A percentile compares a stretch with the other conserved stretches of the same genome.
These are phyloP conservation scores for Aspergillus bridgeri DNA, from an alignment of 495 filamentous ascomycete species.

Conservation along the genomic window DNA sequence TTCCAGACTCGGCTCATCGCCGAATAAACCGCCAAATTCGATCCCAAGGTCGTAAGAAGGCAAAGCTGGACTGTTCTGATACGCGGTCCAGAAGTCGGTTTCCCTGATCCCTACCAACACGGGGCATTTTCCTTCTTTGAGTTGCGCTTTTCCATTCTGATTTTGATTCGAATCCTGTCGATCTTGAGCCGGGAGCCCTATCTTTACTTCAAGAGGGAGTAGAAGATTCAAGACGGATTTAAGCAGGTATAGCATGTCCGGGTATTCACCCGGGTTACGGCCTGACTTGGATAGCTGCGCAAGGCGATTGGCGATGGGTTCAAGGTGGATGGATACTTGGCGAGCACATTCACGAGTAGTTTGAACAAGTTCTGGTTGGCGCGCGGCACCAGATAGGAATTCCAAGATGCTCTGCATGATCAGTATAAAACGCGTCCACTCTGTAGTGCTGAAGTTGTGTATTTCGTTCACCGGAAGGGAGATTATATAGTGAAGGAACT, in stretches of 20 bases:
- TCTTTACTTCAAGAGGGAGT: background rate
- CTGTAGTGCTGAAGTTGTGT: background rate
- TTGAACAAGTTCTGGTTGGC: background rate
- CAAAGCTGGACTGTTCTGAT: background rate
- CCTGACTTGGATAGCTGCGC: background rate
- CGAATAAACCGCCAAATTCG: background rate
- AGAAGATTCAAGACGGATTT: background rate
- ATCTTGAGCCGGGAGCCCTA: background rate
- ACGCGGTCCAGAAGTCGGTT: background rate
- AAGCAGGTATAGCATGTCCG: background rate
- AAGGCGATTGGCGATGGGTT: background rate
- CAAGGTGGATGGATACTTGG: background rate
- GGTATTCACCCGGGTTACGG: background rate
- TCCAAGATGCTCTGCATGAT: background rate
- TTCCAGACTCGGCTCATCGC: background rate
- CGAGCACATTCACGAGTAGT: background rate
- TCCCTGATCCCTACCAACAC: background rate
- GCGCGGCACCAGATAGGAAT: background rate
- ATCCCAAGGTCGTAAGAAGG: background rate
- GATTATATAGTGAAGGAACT: background rate
- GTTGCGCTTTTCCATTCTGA: background rate
- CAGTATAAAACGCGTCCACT: background rate
- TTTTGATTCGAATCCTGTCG: background rate
- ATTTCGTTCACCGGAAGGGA: background rate
- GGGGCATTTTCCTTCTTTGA: background rate